A percentile compares a stretch with the other conserved stretches of the same genome.
phyloP scores from a whole-genome alignment of 257 asterid genomes.

The Ilex aquifolium region DNA sequence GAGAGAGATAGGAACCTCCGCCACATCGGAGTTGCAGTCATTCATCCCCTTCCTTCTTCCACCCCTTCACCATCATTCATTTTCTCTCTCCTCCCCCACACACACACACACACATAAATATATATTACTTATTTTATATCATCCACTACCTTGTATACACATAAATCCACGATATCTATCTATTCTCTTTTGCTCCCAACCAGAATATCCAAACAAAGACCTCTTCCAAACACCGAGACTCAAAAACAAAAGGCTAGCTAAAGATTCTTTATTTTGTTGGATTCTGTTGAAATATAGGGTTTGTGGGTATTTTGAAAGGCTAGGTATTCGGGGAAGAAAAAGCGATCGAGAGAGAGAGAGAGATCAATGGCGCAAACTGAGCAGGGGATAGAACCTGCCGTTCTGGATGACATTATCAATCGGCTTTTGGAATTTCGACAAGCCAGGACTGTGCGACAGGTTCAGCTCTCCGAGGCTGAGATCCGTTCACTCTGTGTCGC shows the following conservation, averaged over 20 bases:
- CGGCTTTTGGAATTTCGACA: conserved; percentile 73
- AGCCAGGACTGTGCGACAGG: conserved; percentile 80
- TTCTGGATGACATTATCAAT: conserved; percentile 75
- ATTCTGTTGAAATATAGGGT: conserved; percentile 26
- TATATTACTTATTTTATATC: no score
- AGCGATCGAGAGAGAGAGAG: conserved; percentile 4
- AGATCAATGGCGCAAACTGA: conserved; percentile 55
- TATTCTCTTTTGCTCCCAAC: no score
- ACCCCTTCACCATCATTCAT: not conserved
- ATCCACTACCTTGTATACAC: not conserved
- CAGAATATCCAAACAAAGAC: no score
- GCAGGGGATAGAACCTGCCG: conserved; percentile 70
- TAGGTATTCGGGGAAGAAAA: not conserved
- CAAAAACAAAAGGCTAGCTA: no score
- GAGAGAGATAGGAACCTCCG: conserved; percentile 14
- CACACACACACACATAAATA: no score
- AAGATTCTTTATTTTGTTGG: not conserved
- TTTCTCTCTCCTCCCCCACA: not conserved
- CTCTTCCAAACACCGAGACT: no score
- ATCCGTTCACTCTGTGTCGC: conserved; percentile 76
- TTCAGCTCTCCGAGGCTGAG: conserved; percentile 87
- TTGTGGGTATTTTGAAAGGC: conserved; percentile 2
- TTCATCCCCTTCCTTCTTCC: not conserved
- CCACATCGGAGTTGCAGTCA: conserved; percentile 40
- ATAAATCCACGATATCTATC: no score